Evolutionary conservation across 2,329 filamentous ascomycete species (phyloP).

Genomic region (Fusarium bactridioides): DNA sequence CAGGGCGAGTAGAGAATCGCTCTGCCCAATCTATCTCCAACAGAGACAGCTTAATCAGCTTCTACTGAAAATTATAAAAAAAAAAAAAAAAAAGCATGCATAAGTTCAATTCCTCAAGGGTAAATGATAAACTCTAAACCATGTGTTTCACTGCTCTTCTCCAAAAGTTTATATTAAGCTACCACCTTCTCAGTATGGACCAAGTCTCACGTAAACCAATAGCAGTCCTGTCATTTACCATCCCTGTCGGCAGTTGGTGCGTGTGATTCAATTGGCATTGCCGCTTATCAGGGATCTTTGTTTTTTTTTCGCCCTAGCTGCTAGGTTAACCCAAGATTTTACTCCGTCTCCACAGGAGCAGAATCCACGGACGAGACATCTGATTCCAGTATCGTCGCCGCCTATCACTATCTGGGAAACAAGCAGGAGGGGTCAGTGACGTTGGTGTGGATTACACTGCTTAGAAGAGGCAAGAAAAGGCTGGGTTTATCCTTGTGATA

Average conservation of each 20-base stretch:
- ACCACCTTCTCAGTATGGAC: conserved; percentile 23
- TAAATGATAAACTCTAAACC: background rate
- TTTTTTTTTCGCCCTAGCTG: background rate
- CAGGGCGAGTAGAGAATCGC: background rate
- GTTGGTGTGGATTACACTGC: background rate
- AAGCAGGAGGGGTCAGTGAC: background rate
- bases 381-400: conserved; percentile 24
- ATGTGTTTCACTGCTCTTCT: background rate
- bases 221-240: conserved; percentile 1
- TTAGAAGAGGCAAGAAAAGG: background rate
- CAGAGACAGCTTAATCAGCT: background rate
- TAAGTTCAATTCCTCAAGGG: background rate
- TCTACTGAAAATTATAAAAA: background rate
- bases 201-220: conserved; percentile 22
- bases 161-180: conserved; percentile 13
- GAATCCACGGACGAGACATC: conserved; percentile 10
- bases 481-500: conserved; percentile 3
- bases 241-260: conserved; percentile 33
- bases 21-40: background rate
- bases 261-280: conserved; percentile 2
- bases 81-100: background rate
- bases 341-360: conserved; percentile 16
- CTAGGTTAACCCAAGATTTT: background rate
- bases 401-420: conserved; percentile 27
- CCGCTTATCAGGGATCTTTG: conserved; percentile 21